A percentile compares a stretch with the other conserved stretches of the same genome.
These are phyloP conservation scores for Moniliella sp. DNA, from an alignment of 1,284 basidiomycete species.

Conservation along the genomic window DNA sequence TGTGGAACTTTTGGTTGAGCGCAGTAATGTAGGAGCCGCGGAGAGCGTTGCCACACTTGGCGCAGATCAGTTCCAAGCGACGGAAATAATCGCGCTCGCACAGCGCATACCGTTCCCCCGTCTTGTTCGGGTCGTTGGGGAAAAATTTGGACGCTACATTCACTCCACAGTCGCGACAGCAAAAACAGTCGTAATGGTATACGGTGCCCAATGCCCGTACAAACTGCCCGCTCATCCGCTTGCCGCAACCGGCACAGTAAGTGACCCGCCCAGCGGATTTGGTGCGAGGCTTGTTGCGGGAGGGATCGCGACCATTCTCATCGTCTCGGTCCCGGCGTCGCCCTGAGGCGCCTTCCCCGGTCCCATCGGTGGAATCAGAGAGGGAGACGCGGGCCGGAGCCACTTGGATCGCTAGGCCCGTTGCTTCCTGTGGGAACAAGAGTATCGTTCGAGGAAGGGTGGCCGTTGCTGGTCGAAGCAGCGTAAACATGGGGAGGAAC, in stretches of 20 bases:
- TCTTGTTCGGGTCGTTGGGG: conserved; percentile 38
- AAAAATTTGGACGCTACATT: conserved; percentile 98
- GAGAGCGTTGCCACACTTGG: conserved; percentile 76
- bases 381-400: no score
- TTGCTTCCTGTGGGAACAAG: no score
- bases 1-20: conserved; percentile 92
- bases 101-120: conserved; percentile 45
- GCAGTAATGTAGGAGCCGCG: conserved; percentile 97
- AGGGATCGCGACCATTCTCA: no score
- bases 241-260: conserved; percentile 18
- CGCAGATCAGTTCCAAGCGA: conserved; percentile 82
- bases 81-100: conserved; percentile 96
- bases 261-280: no score
- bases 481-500: no score
- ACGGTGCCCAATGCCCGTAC: conserved; percentile 83
- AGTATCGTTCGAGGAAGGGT: no score
- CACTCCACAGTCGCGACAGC: conserved; percentile 73
- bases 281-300: no score
- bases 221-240: conserved; percentile 64
- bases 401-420: no score
- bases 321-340: no score
- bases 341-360: no score
- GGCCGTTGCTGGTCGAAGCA: no score
- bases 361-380: no score
- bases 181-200: conserved; percentile 88